These are phyloP conservation scores for Macrolepiota fuliginosa DNA, from an alignment of 768 basidiomycete genomes.

Conservation along the genomic window DNA sequence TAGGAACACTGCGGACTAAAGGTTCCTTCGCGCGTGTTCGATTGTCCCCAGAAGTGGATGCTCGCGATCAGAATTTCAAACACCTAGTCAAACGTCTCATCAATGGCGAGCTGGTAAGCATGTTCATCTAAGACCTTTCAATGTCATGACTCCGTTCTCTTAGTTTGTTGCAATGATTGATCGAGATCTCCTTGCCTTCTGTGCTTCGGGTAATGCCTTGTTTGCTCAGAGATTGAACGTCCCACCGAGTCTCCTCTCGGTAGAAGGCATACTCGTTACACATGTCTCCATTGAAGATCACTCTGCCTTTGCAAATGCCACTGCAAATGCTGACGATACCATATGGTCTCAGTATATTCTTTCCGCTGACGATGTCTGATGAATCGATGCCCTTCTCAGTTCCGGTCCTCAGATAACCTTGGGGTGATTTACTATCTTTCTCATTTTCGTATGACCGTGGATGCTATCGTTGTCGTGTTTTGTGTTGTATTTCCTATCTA, in stretches of 20 bases:
- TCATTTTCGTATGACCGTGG: background rate
- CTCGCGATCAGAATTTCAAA: slow-evolving; percentile 45
- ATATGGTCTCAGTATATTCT: slow-evolving; percentile 34
- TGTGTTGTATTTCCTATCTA: background rate
- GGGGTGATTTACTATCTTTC: background rate
- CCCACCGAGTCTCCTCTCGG: slow-evolving; percentile 41
- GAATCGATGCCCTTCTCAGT: background rate
- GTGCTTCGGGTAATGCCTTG: slow-evolving; percentile 46
- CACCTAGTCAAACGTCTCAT: slow-evolving; percentile 48
- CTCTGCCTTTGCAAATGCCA: slow-evolving; percentile 56
- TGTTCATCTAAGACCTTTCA: background rate
- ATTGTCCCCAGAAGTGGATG: slow-evolving; percentile 34
- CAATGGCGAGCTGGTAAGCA: slow-evolving; percentile 51
- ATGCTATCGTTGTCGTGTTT: background rate
- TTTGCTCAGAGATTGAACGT: slow-evolving; percentile 51
- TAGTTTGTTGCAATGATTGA: slow-evolving; percentile 61
- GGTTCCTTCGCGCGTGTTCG: slow-evolving; percentile 49
- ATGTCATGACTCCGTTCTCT: background rate
- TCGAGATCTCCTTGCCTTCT: slow-evolving; percentile 53
- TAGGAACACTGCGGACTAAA: slow-evolving; percentile 49
- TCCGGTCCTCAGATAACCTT: background rate
- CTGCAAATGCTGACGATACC: slow-evolving; percentile 37
- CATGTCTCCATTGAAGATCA: slow-evolving; percentile 58
- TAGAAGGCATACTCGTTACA: slow-evolving; percentile 46
- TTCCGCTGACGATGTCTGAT: background rate